Conservation (phyloP, 2,329 filamentous ascomycete genomes). For the Talaromyces atroroseus region DNA sequence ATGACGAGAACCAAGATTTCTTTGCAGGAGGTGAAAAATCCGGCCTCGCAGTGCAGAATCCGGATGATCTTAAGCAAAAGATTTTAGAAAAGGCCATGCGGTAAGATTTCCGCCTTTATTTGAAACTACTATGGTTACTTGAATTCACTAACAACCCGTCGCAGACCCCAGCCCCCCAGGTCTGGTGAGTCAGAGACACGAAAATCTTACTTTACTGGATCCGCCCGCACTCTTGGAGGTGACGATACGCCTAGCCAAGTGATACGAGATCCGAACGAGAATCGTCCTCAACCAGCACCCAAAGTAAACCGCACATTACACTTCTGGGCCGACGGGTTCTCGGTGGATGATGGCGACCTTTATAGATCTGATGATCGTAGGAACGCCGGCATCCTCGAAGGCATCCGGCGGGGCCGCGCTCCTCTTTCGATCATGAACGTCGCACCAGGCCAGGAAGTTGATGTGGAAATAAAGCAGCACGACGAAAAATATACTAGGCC, state of each 20-base stretch:
- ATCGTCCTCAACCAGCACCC: slow-evolving; percentile 37
- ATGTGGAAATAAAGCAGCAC: slow-evolving; percentile 60
- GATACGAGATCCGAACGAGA: slow-evolving; percentile 48
- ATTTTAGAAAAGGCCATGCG: slow-evolving; percentile 45
- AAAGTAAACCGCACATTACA: slow-evolving; percentile 56
- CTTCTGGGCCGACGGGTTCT: slow-evolving; percentile 62
- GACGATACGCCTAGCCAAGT: slow-evolving; percentile 57
- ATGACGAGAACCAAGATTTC: slow-evolving; percentile 52
- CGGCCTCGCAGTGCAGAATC: slow-evolving; percentile 62
- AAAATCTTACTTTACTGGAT: slow-evolving; percentile 51
- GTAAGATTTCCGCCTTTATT: slow-evolving; percentile 17
- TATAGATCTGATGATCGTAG: slow-evolving; percentile 59
- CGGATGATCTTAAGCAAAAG: slow-evolving; percentile 50
- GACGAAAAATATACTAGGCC: slow-evolving; percentile 59
- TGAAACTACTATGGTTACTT: not conserved
- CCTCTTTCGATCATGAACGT: slow-evolving; percentile 60
- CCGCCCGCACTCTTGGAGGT: slow-evolving; percentile 60
- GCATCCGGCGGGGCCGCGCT: slow-evolving; percentile 59
- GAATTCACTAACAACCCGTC: slow-evolving; percentile 3
- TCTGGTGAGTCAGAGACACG: slow-evolving; percentile 41
- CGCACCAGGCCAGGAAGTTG: slow-evolving; percentile 57
- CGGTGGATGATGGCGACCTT: slow-evolving; percentile 60
- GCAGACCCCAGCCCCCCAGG: slow-evolving; percentile 26
- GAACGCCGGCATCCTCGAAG: slow-evolving; percentile 56
- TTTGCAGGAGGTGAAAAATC: slow-evolving; percentile 64